Percentiles rank a stretch among this genome's conserved stretches.
Evolutionary conservation across 257 asterid genomes (phyloP).

Genomic region (Vinca minor): DNA sequence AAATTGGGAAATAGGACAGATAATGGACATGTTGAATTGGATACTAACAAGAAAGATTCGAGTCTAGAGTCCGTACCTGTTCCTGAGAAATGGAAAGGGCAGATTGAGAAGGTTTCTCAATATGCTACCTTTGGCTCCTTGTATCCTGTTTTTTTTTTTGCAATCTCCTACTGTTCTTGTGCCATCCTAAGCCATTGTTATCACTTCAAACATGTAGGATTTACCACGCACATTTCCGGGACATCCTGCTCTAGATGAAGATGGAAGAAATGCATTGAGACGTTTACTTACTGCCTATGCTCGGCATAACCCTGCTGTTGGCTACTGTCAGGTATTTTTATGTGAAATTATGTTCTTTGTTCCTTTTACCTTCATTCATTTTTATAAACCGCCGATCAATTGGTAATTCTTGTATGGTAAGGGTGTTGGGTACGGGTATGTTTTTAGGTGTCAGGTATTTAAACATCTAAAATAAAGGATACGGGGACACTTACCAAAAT

Average conservation of each 20-base stretch:
- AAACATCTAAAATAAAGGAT: too few relatives aligned
- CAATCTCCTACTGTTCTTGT: slow-evolving; percentile 9
- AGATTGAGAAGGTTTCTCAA: slow-evolving; percentile 78
- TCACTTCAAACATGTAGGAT: slow-evolving; percentile 45
- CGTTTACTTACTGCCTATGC: slow-evolving; percentile 91
- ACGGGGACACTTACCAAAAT: too few relatives aligned
- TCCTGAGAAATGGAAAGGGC: slow-evolving; percentile 80
- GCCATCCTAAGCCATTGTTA: slow-evolving; percentile 21
- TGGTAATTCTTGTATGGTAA: not conserved
- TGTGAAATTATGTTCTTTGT: not conserved
- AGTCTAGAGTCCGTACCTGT: slow-evolving; percentile 27
- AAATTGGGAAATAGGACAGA: slow-evolving; percentile 23
- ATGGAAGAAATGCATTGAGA: slow-evolving; percentile 92
- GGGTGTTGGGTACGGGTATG: too few relatives aligned
- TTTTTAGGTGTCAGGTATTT: too few relatives aligned
- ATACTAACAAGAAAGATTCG: slow-evolving; percentile 25
- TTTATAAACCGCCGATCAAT: not conserved
- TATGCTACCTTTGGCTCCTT: slow-evolving; percentile 18
- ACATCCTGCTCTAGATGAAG: slow-evolving; percentile 91
- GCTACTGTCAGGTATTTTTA: slow-evolving; percentile 81
- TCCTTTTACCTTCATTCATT: too few relatives aligned
- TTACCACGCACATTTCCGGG: slow-evolving; percentile 94
- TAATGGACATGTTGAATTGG: slow-evolving; percentile 27
- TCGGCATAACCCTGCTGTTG: slow-evolving; percentile 85
- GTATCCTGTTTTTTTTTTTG: slow-evolving; percentile 5